These are phyloP conservation scores for Phragmites australis DNA, from an alignment of 176 grass and related monocot genomes.

Conservation along the genomic window DNA sequence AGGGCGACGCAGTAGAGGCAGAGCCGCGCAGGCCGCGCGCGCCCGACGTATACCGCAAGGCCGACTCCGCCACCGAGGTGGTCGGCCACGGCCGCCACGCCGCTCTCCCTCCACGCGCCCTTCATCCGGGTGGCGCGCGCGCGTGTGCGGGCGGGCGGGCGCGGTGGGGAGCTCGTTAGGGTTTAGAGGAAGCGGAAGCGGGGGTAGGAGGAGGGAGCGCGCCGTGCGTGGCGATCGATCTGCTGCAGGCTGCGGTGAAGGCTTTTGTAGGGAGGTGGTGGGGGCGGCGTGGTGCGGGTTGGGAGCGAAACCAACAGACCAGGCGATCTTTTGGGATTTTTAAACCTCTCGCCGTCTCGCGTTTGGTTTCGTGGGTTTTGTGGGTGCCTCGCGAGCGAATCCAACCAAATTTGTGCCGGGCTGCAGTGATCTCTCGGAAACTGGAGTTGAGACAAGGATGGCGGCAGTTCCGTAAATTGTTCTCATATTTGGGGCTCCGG, in stretches of 20 bases:
- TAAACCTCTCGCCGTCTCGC: neutral
- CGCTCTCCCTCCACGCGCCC: slow-evolving; percentile 46
- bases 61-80: slow-evolving; percentile 30
- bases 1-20: slow-evolving; percentile 68
- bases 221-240: slow-evolving; percentile 23
- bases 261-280: slow-evolving; percentile 34
- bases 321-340: neutral
- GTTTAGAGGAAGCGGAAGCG: neutral
- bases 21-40: slow-evolving; percentile 50
- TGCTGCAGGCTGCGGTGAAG: neutral
- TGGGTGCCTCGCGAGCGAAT: neutral
- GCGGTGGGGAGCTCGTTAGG: neutral
- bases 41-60: neutral
- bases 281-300: slow-evolving; percentile 30
- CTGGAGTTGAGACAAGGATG: neutral
- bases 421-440: neutral
- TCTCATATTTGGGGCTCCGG: neutral
- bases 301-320: slow-evolving; percentile 33
- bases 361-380: neutral
- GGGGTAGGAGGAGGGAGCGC: neutral
- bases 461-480: neutral
- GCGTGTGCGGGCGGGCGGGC: neutral
- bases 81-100: slow-evolving; percentile 37
- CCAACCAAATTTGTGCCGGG: no score
- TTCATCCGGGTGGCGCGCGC: slow-evolving; percentile 39